Percentiles rank a stretch among this genome's conserved stretches.
These are phyloP conservation scores for Trebouxiophyceae sp. DNA, from an alignment of 163 green algal genomes.

Conservation along the genomic window DNA sequence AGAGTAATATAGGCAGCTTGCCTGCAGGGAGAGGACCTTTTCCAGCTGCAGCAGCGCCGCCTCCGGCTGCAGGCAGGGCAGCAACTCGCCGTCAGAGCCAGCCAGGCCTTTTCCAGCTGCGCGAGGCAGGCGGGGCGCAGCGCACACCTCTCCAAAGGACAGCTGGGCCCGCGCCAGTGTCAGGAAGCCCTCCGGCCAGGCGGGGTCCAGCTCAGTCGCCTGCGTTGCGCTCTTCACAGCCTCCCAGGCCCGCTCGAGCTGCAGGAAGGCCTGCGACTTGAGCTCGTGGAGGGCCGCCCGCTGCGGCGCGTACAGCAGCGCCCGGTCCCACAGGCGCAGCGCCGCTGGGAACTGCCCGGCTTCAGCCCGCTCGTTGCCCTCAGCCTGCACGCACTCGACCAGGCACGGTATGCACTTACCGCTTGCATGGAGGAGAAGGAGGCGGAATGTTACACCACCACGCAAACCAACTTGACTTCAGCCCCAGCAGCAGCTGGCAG, in stretches of 20 bases:
- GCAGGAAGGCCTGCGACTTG: slow-evolving; percentile 13
- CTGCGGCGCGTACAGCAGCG: slow-evolving; percentile 2
- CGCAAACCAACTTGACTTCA: no score
- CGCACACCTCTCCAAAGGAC: slow-evolving; percentile 8
- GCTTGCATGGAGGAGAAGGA: no score
- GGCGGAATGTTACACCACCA: no score
- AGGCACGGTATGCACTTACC: no score
- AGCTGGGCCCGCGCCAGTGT: slow-evolving; percentile 12
- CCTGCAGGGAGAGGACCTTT: background rate
- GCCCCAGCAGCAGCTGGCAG: no score
- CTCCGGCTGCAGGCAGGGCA: slow-evolving; percentile 7
- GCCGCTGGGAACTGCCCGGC: slow-evolving; percentile 1
- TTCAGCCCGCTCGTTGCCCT: slow-evolving; percentile 9
- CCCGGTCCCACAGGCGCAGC: slow-evolving; percentile 7
- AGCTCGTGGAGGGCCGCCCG: slow-evolving; percentile 11
- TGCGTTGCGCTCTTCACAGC: slow-evolving; percentile 8
- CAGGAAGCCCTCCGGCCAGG: slow-evolving; percentile 8
- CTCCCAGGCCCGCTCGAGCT: slow-evolving; percentile 5
- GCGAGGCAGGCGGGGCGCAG: background rate
- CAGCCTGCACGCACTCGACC: no score
- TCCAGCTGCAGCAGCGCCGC: slow-evolving; percentile 8
- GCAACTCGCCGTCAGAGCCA: background rate
- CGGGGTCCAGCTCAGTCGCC: slow-evolving; percentile 4
- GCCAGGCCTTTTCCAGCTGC: background rate
- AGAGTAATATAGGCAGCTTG: no score